These are phyloP conservation scores for Apiospora aurea DNA, from an alignment of 2,329 filamentous ascomycete species.

Conservation along the genomic window DNA sequence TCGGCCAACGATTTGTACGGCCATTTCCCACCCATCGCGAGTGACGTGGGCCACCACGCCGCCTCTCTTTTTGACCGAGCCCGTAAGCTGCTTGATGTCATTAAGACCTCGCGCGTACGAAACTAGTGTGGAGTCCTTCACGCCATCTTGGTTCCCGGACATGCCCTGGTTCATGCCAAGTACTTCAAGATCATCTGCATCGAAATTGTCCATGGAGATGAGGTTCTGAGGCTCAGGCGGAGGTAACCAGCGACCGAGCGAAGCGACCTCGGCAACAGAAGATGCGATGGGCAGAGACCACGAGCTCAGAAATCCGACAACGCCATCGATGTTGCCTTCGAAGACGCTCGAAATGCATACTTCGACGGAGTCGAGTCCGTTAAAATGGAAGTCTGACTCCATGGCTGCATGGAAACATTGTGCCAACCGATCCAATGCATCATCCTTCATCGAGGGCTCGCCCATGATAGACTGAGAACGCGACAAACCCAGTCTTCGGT, in stretches of 20 bases:
- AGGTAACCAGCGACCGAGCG: conserved; percentile 83
- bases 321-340: conserved; percentile 80
- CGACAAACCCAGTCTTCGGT: conserved; percentile 43
- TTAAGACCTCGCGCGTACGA: conserved; percentile 76
- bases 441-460: conserved; percentile 56
- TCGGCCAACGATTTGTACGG: conserved; percentile 81
- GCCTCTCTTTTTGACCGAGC: conserved; percentile 37
- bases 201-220: conserved; percentile 70
- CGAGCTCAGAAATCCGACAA: conserved; percentile 74
- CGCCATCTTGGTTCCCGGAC: conserved; percentile 66
- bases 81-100: conserved; percentile 57
- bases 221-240: conserved; percentile 60
- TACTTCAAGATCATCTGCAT: conserved; percentile 85
- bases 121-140: conserved; percentile 81
- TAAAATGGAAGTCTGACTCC: conserved; percentile 76
- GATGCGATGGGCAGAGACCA: conserved; percentile 85
- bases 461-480: conserved; percentile 50
- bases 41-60: conserved; percentile 44
- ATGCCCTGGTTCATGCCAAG: conserved; percentile 68
- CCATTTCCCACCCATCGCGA: conserved; percentile 87
- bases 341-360: conserved; percentile 83
- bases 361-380: conserved; percentile 77
- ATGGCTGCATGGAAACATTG: conserved; percentile 74
- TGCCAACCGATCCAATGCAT: conserved; percentile 77
- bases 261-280: conserved; percentile 82